phyloP scores from a whole-genome alignment of 805 yeast genomes.

The Suhomyces tanzawaensis region DNA sequence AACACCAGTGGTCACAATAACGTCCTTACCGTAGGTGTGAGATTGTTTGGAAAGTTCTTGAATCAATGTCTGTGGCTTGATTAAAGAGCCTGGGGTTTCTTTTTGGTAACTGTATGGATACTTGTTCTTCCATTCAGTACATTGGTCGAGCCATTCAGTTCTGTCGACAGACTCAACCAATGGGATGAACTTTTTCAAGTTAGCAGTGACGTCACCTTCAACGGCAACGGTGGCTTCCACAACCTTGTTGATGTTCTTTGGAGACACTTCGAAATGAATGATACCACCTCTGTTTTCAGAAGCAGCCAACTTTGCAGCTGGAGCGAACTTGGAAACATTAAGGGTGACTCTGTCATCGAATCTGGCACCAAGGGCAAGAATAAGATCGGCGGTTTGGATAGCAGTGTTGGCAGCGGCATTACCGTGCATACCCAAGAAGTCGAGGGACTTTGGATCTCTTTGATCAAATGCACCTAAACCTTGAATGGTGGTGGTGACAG shows the following conservation, averaged over 20 bases:
- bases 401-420: conserved; percentile 92
- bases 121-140: conserved; percentile 78
- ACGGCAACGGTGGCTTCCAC: conserved; percentile 94
- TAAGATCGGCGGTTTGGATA: conserved; percentile 89
- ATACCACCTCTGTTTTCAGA: conserved; percentile 90
- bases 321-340: conserved; percentile 83
- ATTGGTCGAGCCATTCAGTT: conserved; percentile 73
- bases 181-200: conserved; percentile 72
- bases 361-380: conserved; percentile 93
- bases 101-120: conserved; percentile 81
- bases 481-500: conserved; percentile 94
- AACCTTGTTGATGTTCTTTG: conserved; percentile 97
- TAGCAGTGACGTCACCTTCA: conserved; percentile 90
- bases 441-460: conserved; percentile 82
- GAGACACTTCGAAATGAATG: conserved; percentile 91
- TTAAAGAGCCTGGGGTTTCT: conserved; percentile 76
- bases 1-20: conserved; percentile 93
- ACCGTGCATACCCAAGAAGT: conserved; percentile 99
- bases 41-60: conserved; percentile 74
- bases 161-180: conserved; percentile 66
- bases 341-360: conserved; percentile 98
- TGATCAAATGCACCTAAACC: conserved; percentile 95
- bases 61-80: conserved; percentile 93
- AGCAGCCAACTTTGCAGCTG: conserved; percentile 88
- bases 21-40: conserved; percentile 60